Evolutionary conservation across 2,329 filamentous ascomycete genomes (phyloP), one percentile per base, ranked within the genome.

Genomic region (Ophiosphaerella herpotricha): DNA sequence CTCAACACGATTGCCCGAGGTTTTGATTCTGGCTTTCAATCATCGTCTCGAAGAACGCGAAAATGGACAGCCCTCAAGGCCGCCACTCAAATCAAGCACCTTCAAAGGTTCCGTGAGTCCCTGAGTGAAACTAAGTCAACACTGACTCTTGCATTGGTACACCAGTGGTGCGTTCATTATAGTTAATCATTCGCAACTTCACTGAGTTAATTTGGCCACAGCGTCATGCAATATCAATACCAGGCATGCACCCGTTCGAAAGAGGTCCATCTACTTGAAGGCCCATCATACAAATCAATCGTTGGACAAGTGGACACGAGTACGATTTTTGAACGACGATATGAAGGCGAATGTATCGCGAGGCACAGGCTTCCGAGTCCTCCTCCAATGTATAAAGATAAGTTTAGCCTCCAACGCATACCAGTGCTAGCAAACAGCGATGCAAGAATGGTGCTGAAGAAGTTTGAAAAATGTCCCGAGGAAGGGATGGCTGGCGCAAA

Each of bases 81-180:
- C 1, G 55, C 44, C 7, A 42, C 16, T 16, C 55, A 53, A 11
- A 44, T 41, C 36, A 53, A 49, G 18, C 46, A 53, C 29, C 14
- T 58, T 7, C 52, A 52, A 38, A 40, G 47, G 14, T 58, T 55
- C 35, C 52, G 55, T 13, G 42, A 55, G 0, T 37, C 52, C 6
- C 16, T 55, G 36, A 49, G 40, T n/a, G 55, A 55, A 12, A 50
- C 52, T 1, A 55, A 55, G 39, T 18, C 39, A 5, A 55, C 49
- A 2, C 45, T 58, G 44, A 58, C 44, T 3, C 49, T 58, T n/a
- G 55, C 55, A 11, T 45, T 58, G 38, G 44, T 51, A 2, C 52
- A 58, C 24, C 35, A 58, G 31, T 42, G 46, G 52, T 58, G 14
- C 7, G 44, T 38, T 14, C n/a, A 40, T 13, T 18, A 41, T 32